Evolutionary conservation across 169 alveolate genomes (phyloP).

Genomic region (Cryptosporidium xiaoi): DNA sequence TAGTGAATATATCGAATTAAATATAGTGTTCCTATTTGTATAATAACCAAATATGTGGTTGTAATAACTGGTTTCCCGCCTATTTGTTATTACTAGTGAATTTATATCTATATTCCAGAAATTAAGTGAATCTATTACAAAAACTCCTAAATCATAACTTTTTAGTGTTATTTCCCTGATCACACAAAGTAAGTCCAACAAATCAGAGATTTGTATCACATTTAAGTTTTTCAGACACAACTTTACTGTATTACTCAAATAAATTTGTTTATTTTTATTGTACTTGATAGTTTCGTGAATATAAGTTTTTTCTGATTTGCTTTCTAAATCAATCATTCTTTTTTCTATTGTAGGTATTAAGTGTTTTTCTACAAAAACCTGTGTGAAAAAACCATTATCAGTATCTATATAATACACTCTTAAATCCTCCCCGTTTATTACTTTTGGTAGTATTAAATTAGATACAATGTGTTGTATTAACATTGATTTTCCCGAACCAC

Average conservation of each 20-base stretch:
- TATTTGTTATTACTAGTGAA: conserved; percentile 1
- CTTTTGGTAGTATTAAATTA: conserved; percentile 30
- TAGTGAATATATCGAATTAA: conserved; percentile 26
- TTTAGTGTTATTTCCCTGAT: conserved; percentile 2
- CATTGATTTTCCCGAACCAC: conserved; percentile 38
- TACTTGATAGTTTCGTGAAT: background rate
- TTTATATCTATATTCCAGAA: conserved; percentile 53
- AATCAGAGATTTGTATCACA: conserved; percentile 6
- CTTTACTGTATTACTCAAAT: background rate
- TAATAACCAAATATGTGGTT: conserved; percentile 33
- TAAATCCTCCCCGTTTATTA: conserved; percentile 24
- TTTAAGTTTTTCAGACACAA: conserved; percentile 19
- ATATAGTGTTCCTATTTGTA: conserved; percentile 20
- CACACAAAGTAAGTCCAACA: conserved; percentile 30
- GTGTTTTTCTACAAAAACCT: conserved; percentile 45
- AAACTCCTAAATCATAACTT: conserved; percentile 7
- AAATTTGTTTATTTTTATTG: background rate
- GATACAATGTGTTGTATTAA: conserved; percentile 21
- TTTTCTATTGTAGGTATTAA: conserved; percentile 43
- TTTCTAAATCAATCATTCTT: background rate
- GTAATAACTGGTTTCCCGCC: too few relatives aligned
- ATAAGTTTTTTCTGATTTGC: background rate
- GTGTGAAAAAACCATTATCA: conserved; percentile 26
- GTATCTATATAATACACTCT: conserved; percentile 35
- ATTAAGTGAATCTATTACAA: conserved; percentile 46